Evolutionary conservation across 441 rosid genomes (phyloP).

Genomic region (Arabidopsis hybrid): DNA sequence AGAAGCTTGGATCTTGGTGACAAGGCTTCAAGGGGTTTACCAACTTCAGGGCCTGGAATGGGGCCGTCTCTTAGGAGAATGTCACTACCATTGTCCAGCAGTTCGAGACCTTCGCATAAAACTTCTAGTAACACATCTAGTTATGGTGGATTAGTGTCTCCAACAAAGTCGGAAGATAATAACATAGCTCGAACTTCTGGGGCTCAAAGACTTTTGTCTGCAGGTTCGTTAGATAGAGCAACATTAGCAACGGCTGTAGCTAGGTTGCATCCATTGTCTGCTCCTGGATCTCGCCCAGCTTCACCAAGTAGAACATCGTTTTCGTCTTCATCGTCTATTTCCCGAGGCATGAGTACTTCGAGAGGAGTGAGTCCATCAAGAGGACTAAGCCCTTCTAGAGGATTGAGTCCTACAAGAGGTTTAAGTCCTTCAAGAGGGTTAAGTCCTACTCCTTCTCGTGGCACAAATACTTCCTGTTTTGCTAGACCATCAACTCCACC

Average conservation of each 20-base stretch:
- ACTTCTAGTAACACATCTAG: constrained; percentile 60
- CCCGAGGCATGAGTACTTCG: constrained; percentile 45
- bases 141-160: constrained; percentile 51
- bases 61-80: constrained; percentile 63
- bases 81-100: constrained; percentile 54
- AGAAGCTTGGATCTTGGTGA: constrained; percentile 73
- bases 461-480: constrained; percentile 41
- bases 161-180: constrained; percentile 59
- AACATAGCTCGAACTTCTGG: constrained; percentile 49
- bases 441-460: constrained; percentile 72
- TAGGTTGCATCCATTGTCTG: constrained; percentile 57
- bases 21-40: constrained; percentile 52
- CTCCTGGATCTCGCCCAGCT: constrained; percentile 53
- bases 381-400: constrained; percentile 56
- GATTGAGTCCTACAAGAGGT: constrained; percentile 71
- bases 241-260: constrained; percentile 49
- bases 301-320: constrained; percentile 69
- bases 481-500: constrained; percentile 82
- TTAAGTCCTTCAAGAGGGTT: constrained; percentile 61
- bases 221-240: constrained; percentile 62
- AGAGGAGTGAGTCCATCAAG: constrained; percentile 60
- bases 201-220: constrained; percentile 53
- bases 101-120: constrained; percentile 62
- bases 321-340: constrained; percentile 46
- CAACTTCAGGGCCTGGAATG: constrained; percentile 52